These are phyloP conservation scores for Taphrina communis DNA, from an alignment of 1,139 yeast species.

Conservation along the genomic window DNA sequence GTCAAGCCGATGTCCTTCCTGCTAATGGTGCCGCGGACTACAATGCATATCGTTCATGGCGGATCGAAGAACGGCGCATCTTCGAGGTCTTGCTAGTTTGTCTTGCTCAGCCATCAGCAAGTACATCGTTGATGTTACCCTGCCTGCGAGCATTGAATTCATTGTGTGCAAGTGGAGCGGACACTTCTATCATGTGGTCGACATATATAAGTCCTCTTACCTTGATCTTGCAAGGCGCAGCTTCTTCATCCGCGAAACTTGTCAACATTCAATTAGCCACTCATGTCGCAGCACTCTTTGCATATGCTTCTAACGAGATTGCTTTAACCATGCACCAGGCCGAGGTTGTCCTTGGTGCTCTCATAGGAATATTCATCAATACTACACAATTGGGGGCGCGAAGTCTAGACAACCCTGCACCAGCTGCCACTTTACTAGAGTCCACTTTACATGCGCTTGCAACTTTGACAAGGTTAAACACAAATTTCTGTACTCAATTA, in stretches of 20 bases:
- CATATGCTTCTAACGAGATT: background rate
- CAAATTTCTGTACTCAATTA: constrained; percentile 47
- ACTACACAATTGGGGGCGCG: constrained; percentile 40
- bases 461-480: constrained; percentile 48
- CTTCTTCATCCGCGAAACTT: constrained; percentile 10
- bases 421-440: constrained; percentile 22
- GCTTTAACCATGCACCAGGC: background rate
- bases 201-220: constrained; percentile 1
- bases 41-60: background rate
- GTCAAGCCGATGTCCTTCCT: constrained; percentile 48
- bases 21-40: constrained; percentile 6
- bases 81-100: constrained; percentile 1
- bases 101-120: background rate
- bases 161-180: constrained; percentile 1
- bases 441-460: constrained; percentile 13
- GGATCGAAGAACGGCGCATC: background rate
- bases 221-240: constrained; percentile 3
- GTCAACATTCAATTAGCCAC: constrained; percentile 23
- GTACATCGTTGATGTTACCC: constrained; percentile 10
- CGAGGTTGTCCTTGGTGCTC: constrained; percentile 22
- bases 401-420: constrained; percentile 39
- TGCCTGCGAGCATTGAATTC: constrained; percentile 32
- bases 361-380: constrained; percentile 18
- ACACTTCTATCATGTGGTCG: background rate
- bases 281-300: constrained; percentile 16